phyloP scores from a whole-genome alignment of 331 rosid genomes.

The Quercus lobata region DNA sequence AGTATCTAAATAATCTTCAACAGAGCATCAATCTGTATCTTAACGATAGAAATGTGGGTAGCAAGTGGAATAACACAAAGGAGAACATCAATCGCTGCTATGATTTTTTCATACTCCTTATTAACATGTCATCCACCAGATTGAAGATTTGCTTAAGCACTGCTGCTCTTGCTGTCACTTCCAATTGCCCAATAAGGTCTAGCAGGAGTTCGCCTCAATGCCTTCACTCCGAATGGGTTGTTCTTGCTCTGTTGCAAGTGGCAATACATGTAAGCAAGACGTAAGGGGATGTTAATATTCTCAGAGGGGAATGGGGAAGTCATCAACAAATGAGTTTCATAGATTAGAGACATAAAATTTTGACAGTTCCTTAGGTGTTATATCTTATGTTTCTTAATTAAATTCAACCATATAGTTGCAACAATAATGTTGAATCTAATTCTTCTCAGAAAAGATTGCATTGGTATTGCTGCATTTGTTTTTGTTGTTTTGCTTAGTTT shows the following conservation, averaged over 20 bases:
- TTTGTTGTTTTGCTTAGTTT: too few relatives aligned
- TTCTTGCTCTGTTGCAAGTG: constrained; percentile 51
- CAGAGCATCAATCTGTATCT: constrained; percentile 17
- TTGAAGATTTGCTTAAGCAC: constrained; percentile 29
- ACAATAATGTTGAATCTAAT: too few relatives aligned
- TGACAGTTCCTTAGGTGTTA: too few relatives aligned
- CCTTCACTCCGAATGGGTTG: constrained; percentile 71
- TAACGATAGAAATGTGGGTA: constrained; percentile 11
- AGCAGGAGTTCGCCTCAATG: constrained; percentile 73
- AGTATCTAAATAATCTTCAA: constrained; percentile 25
- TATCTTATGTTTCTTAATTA: too few relatives aligned
- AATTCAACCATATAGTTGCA: too few relatives aligned
- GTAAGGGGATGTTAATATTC: not conserved
- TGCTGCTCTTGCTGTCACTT: constrained; percentile 33
- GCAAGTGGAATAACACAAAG: constrained; percentile 11
- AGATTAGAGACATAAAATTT: too few relatives aligned
- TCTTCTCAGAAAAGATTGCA: too few relatives aligned
- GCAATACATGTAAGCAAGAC: constrained; percentile 6
- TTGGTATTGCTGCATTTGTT: too few relatives aligned
- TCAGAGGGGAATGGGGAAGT: not conserved
- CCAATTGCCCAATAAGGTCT: constrained; percentile 46
- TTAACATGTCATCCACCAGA: constrained; percentile 4
- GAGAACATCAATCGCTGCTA: constrained; percentile 6
- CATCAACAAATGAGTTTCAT: not conserved
- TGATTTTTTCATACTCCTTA: constrained; percentile 7